phyloP scores from a whole-genome alignment of 129 eudicot species.

The Flaveria bidentis region DNA sequence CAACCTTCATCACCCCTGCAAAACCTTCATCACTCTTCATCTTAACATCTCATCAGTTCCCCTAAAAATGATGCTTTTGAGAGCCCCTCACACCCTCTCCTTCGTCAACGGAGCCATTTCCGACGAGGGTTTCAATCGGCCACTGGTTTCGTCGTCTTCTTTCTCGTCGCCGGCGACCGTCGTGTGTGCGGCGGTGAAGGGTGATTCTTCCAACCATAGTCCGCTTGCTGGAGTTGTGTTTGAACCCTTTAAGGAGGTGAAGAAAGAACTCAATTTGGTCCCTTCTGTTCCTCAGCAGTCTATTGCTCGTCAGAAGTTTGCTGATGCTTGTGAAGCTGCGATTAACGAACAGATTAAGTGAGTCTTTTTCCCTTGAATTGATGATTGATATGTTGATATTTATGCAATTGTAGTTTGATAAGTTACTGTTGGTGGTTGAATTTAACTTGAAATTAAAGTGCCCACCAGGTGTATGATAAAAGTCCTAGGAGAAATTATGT shows the following conservation, averaged over 20 bases:
- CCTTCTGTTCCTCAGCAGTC: conserved; percentile 69
- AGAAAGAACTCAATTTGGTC: conserved; percentile 79
- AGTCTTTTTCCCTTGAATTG: conserved; percentile 5
- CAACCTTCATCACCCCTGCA: conserved; percentile 14
- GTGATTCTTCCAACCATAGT: conserved; percentile 44
- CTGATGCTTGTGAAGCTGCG: conserved; percentile 61
- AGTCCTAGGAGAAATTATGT: background rate
- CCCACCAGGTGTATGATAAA: conserved; percentile 21
- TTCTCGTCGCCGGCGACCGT: conserved; percentile 26
- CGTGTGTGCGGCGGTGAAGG: conserved; percentile 45
- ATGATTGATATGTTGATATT: background rate
- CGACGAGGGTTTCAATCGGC: background rate
- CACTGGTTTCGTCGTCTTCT: background rate
- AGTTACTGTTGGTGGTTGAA: background rate
- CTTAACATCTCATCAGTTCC: background rate
- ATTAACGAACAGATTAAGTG: conserved; percentile 93
- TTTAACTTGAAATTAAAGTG: background rate
- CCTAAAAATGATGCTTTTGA: conserved; percentile 48
- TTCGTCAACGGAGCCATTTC: conserved; percentile 25
- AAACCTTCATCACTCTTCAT: background rate
- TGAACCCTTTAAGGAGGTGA: conserved; percentile 86
- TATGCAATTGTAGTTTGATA: background rate
- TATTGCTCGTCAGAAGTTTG: conserved; percentile 77
- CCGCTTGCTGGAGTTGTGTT: conserved; percentile 69
- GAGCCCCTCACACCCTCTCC: conserved; percentile 45